phyloP scores from a whole-genome alignment of 176 grass and related monocot species.

The Lolium multiflorum region DNA sequence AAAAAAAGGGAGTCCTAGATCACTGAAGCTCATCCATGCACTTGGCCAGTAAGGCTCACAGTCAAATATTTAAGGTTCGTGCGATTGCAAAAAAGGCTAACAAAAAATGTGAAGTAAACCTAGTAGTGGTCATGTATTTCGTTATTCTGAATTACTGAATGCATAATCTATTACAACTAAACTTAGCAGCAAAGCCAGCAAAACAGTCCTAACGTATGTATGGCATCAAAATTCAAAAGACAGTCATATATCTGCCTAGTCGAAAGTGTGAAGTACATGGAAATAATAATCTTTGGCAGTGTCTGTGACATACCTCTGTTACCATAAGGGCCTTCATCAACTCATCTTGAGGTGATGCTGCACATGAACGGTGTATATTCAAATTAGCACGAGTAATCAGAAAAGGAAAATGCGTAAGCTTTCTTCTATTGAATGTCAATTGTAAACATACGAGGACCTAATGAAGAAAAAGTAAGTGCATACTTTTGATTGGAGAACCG shows the following conservation, averaged over 20 bases:
- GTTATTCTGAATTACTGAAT: background rate
- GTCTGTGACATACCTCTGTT: slow-evolving; percentile 68
- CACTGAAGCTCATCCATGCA: background rate
- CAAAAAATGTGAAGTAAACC: too few relatives aligned
- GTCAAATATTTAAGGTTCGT: background rate
- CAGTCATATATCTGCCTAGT: background rate
- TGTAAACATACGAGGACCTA: background rate
- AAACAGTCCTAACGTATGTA: background rate
- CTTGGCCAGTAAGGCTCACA: background rate
- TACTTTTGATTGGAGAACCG: slow-evolving; percentile 89
- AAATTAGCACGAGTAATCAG: slow-evolving; percentile 4
- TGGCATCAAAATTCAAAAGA: slow-evolving; percentile 30
- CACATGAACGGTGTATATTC: slow-evolving; percentile 28
- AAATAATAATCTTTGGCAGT: background rate
- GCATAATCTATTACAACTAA: background rate
- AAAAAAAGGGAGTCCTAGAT: background rate
- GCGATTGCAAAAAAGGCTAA: too few relatives aligned
- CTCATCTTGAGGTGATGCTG: slow-evolving; percentile 93
- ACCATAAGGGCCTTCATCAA: slow-evolving; percentile 94
- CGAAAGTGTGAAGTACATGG: background rate
- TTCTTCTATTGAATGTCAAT: background rate
- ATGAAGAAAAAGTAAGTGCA: slow-evolving; percentile 14
- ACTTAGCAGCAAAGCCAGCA: slow-evolving; percentile 18
- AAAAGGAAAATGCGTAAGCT: background rate
- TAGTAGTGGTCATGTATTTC: background rate